Base-by-base conservation (phyloP, 1,284 basidiomycete genomes). In the Rhodotorula sp. region DNA sequence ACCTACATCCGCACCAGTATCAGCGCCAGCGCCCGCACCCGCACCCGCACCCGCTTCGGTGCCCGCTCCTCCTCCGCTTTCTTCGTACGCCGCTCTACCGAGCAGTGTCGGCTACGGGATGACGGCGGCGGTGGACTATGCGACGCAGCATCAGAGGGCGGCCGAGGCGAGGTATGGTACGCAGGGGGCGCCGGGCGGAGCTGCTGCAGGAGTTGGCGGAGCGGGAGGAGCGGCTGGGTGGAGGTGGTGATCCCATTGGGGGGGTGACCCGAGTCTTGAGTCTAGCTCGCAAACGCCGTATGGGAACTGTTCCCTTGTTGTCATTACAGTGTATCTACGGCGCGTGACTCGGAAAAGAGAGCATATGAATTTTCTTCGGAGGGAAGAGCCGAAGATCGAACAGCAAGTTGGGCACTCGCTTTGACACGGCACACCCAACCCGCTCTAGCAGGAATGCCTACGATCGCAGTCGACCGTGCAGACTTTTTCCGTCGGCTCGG, bases 381-480 rank as follows among this genome's bases (percentile, higher is more conserved):
- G 49, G 15, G 49, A 51, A 20, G 29, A 43, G 39, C 39, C 39
- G 39, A 43, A 43, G 39, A 43, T 43, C 48, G 14, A 3, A 49
- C 48, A 49, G 48, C 18, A 49, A 23, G 48, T 49, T 2, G 16
- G 16, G 1, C 20, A 7, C 48, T 49, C 14, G 29, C 26, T 52
- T 20, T 14, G 29, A 14, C 21, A 39, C 61, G 21, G 20, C 39
- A 10, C 21, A 21, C 51, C 34, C 34, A 34, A 34, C 34, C 34
- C 61, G 20, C 49, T 43, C 39, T 43, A 43, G 39, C 16, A 26
- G 29, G 58, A 74, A 74, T 96, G 96, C 96, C 96, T 74, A 99
- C 97, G 74, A 87, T 99, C 80, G 86, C 91, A 56, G 93, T 98
- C 68, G 92, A 98, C 85, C 97, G 98, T 83, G 92, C 89, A 72